These are phyloP conservation scores for Kluyveromyces wickerhamii DNA, from an alignment of 805 yeast genomes.

Conservation along the genomic window DNA sequence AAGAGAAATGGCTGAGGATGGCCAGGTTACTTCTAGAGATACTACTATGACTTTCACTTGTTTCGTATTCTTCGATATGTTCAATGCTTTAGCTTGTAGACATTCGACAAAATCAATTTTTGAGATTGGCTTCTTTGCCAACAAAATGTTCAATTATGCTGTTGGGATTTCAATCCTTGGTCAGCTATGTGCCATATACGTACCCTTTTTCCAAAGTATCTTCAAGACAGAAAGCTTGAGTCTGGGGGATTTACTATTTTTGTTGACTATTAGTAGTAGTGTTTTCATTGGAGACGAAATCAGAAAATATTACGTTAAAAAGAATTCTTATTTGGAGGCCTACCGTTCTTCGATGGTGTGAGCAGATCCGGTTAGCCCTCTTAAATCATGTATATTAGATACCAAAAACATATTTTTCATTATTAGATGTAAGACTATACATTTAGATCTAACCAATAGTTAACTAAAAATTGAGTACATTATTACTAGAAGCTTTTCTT, in stretches of 20 bases:
- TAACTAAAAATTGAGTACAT: conserved; percentile 16
- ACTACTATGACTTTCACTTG: conserved; percentile 99
- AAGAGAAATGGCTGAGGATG: conserved; percentile 73
- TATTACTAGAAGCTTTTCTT: conserved; percentile 67
- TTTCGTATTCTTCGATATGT: conserved; percentile 93
- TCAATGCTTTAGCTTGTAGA: conserved; percentile 91
- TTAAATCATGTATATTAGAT: background rate
- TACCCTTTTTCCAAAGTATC: conserved; percentile 84
- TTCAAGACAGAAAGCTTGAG: conserved; percentile 92
- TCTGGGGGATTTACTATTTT: conserved; percentile 58
- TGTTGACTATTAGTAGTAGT: conserved; percentile 59
- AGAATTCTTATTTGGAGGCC: conserved; percentile 9
- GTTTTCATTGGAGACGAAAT: conserved; percentile 83
- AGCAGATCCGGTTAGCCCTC: background rate
- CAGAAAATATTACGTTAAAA: conserved; percentile 43
- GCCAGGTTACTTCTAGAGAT: conserved; percentile 81
- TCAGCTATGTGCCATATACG: conserved; percentile 85
- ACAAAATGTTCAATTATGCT: conserved; percentile 89
- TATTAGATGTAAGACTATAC: background rate
- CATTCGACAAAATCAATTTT: conserved; percentile 78
- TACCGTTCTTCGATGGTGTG: conserved; percentile 22
- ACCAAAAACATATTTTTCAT: background rate
- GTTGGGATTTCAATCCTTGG: conserved; percentile 84
- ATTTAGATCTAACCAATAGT: background rate
- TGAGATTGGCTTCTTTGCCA: conserved; percentile 66